phyloP scores from a whole-genome alignment of 2,329 filamentous ascomycete species.

The Aspergillus fischeri region DNA sequence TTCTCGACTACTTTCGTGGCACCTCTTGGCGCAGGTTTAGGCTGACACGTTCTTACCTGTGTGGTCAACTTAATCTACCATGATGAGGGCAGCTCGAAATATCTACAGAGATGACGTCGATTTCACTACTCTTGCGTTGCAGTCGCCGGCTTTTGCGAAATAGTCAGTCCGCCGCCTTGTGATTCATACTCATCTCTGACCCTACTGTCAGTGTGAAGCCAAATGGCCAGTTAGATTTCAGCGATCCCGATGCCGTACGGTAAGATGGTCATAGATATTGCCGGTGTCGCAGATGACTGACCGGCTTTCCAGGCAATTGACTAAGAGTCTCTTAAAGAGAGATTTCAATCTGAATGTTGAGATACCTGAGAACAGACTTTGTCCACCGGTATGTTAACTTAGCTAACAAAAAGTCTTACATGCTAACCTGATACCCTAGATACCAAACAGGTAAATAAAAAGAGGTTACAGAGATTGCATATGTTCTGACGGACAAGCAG shows the following conservation, averaged over 20 bases:
- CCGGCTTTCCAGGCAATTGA: constrained; percentile 53
- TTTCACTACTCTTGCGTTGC: constrained; percentile 57
- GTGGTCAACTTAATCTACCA: neutral
- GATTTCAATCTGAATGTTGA: constrained; percentile 71
- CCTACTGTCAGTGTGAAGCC: constrained; percentile 43
- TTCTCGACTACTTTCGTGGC: neutral
- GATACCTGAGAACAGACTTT: constrained; percentile 74
- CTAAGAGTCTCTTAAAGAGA: constrained; percentile 68
- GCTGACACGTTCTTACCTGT: neutral
- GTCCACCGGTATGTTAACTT: constrained; percentile 64
- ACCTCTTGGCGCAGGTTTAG: neutral
- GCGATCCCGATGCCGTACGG: constrained; percentile 69
- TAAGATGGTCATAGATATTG: constrained; percentile 38
- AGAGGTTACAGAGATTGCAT: neutral
- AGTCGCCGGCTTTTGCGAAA: constrained; percentile 58
- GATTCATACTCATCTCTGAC: constrained; percentile 6
- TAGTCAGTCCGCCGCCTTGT: constrained; percentile 40
- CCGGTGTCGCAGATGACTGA: constrained; percentile 1
- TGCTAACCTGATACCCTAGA: constrained; percentile 24
- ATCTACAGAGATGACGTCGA: constrained; percentile 58
- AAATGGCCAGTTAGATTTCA: constrained; percentile 70
- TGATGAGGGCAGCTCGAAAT: constrained; percentile 36
- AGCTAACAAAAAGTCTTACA: neutral
- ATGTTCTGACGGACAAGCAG: constrained; percentile 44
- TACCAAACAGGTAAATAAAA: constrained; percentile 41